Base-by-base conservation (phyloP, 768 basidiomycete species). In the Pleurotus cornucopiae region DNA sequence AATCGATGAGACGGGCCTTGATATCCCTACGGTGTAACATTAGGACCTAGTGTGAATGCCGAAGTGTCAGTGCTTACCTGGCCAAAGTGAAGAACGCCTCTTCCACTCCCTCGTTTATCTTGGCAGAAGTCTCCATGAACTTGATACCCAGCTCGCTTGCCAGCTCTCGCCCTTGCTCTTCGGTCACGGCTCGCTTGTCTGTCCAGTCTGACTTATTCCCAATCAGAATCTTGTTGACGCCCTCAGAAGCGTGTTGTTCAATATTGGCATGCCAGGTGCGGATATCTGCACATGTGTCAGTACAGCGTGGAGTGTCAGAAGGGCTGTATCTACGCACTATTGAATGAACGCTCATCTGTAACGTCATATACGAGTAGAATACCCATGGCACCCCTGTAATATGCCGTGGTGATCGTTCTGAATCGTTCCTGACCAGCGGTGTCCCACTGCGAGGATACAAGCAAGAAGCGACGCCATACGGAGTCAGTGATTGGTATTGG, bases 141-240 rank as follows among this genome's bases (percentile, higher is more conserved):
- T 82, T 87, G 71, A 99, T 82, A n/a, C 92, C 94, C 26, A 98
- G 83, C 71, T 98, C 94, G 54, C 88, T 79, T 4, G 97, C 97
- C 44, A 99, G 83, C 64, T 89, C 90, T 57, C 87, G 87, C 41
- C 97, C 96, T 73, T 94, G 91, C 66, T 93, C 90, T 69, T 90
- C 86, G 4, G 92, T 87, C 56, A 99, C 91, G 12, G 86, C 89
- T 61, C 89, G 85, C 77, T 97, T 98, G 73, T 98, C 96, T 55
- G 87, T 85, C 94, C 95, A 97, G 71, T 99, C 97, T 44, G 91
- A 98, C 73, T 99, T 99, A 79, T 99, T 99, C 39, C 97, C 97
- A 62, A 98, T 91, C 52, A 98, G 85, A 59, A 99, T 92, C 84
- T 98, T 98, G 85, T 98, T 98, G 61, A 98, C 97, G 38, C 94